These are phyloP conservation scores for Diplocarpon mali DNA, from an alignment of 2,329 filamentous ascomycete genomes.

Conservation along the genomic window DNA sequence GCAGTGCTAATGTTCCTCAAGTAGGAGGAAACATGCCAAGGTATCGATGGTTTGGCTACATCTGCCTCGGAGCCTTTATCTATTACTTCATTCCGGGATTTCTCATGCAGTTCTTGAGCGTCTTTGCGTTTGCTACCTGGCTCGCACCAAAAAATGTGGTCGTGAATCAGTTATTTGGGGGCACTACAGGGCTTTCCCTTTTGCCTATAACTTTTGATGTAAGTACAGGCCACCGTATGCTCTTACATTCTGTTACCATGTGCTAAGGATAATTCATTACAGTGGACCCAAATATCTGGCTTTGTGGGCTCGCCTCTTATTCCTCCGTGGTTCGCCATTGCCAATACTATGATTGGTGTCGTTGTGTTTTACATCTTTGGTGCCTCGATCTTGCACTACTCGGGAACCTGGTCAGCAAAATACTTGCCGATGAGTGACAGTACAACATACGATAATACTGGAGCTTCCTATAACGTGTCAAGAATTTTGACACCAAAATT, in stretches of 20 bases:
- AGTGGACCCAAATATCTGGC: background rate
- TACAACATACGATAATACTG: conserved; percentile 62
- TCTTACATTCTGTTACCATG: no score
- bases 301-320: conserved; percentile 36
- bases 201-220: conserved; percentile 66
- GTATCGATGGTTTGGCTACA: conserved; percentile 29
- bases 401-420: conserved; percentile 32
- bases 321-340: conserved; percentile 62
- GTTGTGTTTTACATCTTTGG: conserved; percentile 52
- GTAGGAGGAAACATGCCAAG: conserved; percentile 44
- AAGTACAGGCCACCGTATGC: conserved; percentile 20
- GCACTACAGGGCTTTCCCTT: conserved; percentile 51
- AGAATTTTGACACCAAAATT: conserved; percentile 50
- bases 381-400: conserved; percentile 51
- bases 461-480: conserved; percentile 50
- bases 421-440: conserved; percentile 62
- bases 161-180: conserved; percentile 64
- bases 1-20: conserved; percentile 37
- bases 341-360: conserved; percentile 59
- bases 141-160: conserved; percentile 56
- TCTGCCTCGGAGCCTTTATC: conserved; percentile 32
- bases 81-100: conserved; percentile 49
- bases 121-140: conserved; percentile 64
- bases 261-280: no score
- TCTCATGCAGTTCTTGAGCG: conserved; percentile 56